A percentile compares a stretch with the other conserved stretches of the same genome.
Evolutionary conservation across 148 eudicot genomes (phyloP).

Genomic region (Silene uniflora): DNA sequence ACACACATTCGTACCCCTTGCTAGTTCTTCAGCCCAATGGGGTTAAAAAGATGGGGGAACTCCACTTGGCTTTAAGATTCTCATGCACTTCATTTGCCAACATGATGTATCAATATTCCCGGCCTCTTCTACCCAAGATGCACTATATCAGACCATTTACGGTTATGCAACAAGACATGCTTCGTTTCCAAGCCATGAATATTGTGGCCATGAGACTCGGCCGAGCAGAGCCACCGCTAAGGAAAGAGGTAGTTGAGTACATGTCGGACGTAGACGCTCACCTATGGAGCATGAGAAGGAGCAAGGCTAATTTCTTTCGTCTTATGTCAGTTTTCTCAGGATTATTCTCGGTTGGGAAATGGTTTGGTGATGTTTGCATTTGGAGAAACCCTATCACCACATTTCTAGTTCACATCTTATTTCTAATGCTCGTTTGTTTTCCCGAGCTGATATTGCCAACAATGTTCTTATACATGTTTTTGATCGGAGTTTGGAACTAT

Average conservation of each 20-base stretch:
- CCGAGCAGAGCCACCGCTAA: conserved; percentile 83
- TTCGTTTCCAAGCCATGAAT: conserved; percentile 83
- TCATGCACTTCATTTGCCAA: conserved; percentile 81
- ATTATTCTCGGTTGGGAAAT: conserved; percentile 65
- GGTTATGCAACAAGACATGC: conserved; percentile 87
- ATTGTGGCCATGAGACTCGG: conserved; percentile 86
- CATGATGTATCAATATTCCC: conserved; percentile 75
- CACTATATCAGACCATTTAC: conserved; percentile 82
- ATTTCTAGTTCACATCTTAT: conserved; percentile 75
- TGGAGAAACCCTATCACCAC: conserved; percentile 94
- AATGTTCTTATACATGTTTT: conserved; percentile 83
- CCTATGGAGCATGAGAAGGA: conserved; percentile 93
- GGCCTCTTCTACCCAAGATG: conserved; percentile 88
- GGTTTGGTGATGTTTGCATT: conserved; percentile 81
- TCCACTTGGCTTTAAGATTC: conserved; percentile 84
- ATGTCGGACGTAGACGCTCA: conserved; percentile 95
- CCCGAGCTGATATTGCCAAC: conserved; percentile 89
- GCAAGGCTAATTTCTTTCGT: conserved; percentile 93
- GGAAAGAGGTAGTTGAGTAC: conserved; percentile 90
- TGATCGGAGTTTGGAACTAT: conserved; percentile 90
- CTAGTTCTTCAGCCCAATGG: conserved; percentile 82
- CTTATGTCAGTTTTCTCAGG: conserved; percentile 83
- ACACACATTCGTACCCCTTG: conserved; percentile 87
- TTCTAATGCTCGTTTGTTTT: conserved; percentile 83
- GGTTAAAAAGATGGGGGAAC: conserved; percentile 94